Base-by-base conservation (phyloP, 2,329 filamentous ascomycete species). In the Trichoderma koningiopsis region DNA sequence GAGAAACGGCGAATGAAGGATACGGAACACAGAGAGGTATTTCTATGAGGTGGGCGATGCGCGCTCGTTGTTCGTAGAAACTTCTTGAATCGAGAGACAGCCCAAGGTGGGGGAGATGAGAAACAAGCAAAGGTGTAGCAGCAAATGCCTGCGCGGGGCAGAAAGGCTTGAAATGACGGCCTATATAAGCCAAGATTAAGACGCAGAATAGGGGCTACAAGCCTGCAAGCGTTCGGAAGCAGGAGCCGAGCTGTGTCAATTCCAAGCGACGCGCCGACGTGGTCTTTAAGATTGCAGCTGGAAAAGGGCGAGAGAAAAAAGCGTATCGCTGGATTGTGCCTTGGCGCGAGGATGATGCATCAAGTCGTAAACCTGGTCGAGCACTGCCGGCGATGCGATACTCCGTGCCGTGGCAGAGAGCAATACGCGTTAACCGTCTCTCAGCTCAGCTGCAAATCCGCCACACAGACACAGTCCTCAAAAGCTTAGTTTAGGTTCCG, bases 61-160 rank as follows among this genome's bases (percentile, higher is more conserved):
- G 62, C n/a, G 22, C 24, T 33, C 10, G 19, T 27, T 47, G 24
- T 24, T 24, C 37, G 6, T 43, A 19, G 24, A 56, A 56, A 52
- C 62, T 65, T 56, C 49, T 16, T 40, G 37, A 43, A 43, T 43
- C 37, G 16, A 43, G 16, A 0, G 19, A 19, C 37, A 7, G 27
- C 19, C 29, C 8, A 35, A 29, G 57, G 57, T 57, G 40, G 56
- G 56, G 53, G 43, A 27, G 22, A 61, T 8, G 57, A 33, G 57
- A 68, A 57, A 24, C 40, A 62, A 14, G 8, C n/a, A 29, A 37
- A 60, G 57, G 4, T 43, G 19, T 35, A 27, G 52, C 52, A 16
- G 16, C 37, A 43, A 19, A 19, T 43, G 57, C 62, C 62, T 49
- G 62, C 62, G 62, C 62, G 62, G 62, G 62, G 62, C 62, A 66